A percentile compares a stretch with the other conserved stretches of the same genome.
phyloP scores from a whole-genome alignment of 305 asterid genomes.

The Petunia hybrid region DNA sequence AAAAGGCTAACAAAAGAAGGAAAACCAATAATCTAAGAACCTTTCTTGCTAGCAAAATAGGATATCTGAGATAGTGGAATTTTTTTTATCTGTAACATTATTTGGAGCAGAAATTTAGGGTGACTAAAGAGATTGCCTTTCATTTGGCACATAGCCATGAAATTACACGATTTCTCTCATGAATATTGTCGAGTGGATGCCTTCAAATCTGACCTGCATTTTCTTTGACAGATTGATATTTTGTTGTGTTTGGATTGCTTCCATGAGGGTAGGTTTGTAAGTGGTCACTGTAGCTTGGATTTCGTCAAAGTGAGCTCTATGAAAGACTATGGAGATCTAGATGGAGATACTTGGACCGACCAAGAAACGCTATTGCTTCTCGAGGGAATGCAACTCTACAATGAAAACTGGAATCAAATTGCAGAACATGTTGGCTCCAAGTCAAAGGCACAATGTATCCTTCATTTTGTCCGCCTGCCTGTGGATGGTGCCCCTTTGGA shows the following conservation, averaged over 20 bases:
- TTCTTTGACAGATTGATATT: conserved; percentile 71
- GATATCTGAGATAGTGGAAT: neutral
- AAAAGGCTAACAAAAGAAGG: conserved; percentile 17
- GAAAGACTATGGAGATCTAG: conserved; percentile 72
- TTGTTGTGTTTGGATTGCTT: conserved; percentile 87
- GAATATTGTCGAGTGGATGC: conserved; percentile 4
- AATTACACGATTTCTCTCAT: conserved; percentile 15
- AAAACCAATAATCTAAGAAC: conserved; percentile 24
- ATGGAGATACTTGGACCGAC: conserved; percentile 93
- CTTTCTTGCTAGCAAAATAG: conserved; percentile 27
- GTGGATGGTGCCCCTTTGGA: conserved; percentile 69
- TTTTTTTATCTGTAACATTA: neutral
- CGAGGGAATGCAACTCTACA: conserved; percentile 84
- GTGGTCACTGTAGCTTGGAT: conserved; percentile 96
- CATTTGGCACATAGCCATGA: conserved; percentile 8
- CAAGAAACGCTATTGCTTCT: conserved; percentile 90
- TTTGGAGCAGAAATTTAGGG: conserved; percentile 18
- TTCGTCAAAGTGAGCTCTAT: conserved; percentile 72
- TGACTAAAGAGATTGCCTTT: neutral
- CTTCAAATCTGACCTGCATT: conserved; percentile 42
- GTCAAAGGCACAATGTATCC: conserved; percentile 96
- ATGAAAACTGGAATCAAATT: conserved; percentile 91
- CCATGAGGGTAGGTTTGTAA: conserved; percentile 85
- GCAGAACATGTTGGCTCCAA: conserved; percentile 95
- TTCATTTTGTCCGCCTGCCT: conserved; percentile 92